Percentiles rank a stretch among this genome's conserved stretches.
phyloP scores from a whole-genome alignment of 352 stramenopile species.

The Pythium brassicae region DNA sequence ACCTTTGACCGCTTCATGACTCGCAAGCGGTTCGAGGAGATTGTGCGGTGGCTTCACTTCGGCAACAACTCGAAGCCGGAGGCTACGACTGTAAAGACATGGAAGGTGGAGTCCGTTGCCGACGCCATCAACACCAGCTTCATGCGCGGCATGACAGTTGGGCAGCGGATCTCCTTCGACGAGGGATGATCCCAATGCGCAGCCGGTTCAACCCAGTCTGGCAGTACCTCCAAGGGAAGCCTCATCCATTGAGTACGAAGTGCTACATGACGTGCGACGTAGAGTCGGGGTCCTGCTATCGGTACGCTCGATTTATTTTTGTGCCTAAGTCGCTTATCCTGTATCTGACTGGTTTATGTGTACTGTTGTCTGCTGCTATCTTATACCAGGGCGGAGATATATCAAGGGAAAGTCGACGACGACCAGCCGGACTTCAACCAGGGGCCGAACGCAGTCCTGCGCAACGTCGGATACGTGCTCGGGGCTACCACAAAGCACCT shows the following conservation, averaged over 20 bases:
- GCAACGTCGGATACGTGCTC: slow-evolving; percentile 4
- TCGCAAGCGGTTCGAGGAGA: not conserved
- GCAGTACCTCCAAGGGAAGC: slow-evolving; percentile 17
- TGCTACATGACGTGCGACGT: slow-evolving; percentile 21
- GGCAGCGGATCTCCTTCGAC: slow-evolving; percentile 13
- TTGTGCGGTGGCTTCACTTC: not conserved
- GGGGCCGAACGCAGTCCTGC: no score
- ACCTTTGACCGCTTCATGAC: not conserved
- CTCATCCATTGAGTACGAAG: slow-evolving; percentile 17
- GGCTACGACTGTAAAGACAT: not conserved
- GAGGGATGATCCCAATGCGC: slow-evolving; percentile 21
- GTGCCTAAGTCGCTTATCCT: not conserved
- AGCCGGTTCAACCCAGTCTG: no score
- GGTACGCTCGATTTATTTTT: slow-evolving; percentile 1
- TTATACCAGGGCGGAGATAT: not conserved
- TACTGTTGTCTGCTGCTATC: no score
- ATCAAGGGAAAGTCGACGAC: not conserved
- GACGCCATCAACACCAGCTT: not conserved
- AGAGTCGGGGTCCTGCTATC: slow-evolving; percentile 11
- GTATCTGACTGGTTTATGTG: not conserved
- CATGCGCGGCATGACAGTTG: not conserved
- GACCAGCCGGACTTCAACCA: not conserved
- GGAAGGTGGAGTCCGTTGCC: not conserved
- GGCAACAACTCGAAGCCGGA: not conserved
- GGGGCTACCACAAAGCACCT: not conserved